Evolutionary conservation across 116 monocot genomes (phyloP), one percentile per base, ranked within the genome.

Genomic region (Cymodocea nodosa): DNA sequence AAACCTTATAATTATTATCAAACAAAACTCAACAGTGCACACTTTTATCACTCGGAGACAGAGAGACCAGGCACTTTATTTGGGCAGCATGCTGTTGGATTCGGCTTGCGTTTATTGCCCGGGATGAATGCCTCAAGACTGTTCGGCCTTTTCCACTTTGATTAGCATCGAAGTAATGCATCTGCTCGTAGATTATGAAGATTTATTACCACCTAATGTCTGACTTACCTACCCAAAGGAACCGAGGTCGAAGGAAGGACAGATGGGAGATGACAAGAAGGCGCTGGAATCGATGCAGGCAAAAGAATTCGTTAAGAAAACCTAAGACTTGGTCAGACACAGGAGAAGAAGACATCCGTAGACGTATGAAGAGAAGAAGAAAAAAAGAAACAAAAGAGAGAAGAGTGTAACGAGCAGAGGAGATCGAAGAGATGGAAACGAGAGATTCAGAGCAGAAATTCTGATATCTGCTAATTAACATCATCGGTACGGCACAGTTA

Each of bases 31-130:
- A 30, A 30, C 30, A 30, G 12, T 44, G 44, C 44, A 44, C 44
- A 44, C 44, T 44, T n/a, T 44, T 44, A 8, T 44, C 70, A 67
- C 50, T 23, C 60, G 60, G 59, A 71, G 59, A 66, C 54, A 75
- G 79, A 67, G 71, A 79, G 51, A 61, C 36, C 22, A 3, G 36
- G 19, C 65, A 71, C 80, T 80, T 80, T 80, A 80, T 69, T 68
- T 76, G 72, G 72, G 59, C 72, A 76, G 59, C 68, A 76, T 71
- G 49, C 51, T 70, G 52, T 72, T 73, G 56, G 64, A 76, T 75
- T 58, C 68, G 72, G 44, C 68, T 23, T 67, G 59, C 1, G 44
- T 18, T 69, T 30, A 51, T 30, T 68, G 57, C 57, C 18, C 73
- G 50, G 68, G 63, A 73, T 67, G 36, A 63, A 9, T 39, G 35